Percentiles rank a stretch among this genome's conserved stretches.
Evolutionary conservation across 2,329 filamentous ascomycete genomes (phyloP).

Genomic region (Aspergillus uvarum): DNA sequence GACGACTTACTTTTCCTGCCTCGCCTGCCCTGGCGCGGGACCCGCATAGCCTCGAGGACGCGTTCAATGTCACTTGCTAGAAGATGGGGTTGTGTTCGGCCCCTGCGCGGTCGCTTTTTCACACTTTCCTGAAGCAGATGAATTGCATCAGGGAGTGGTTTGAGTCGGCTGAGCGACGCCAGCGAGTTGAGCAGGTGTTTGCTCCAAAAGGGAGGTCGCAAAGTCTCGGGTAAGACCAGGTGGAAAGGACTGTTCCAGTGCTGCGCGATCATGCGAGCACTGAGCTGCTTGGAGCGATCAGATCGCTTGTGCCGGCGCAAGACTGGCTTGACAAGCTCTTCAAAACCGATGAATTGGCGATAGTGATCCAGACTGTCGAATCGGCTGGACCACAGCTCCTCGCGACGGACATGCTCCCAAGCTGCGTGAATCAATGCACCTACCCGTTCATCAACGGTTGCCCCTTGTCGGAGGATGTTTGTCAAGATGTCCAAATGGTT

Average conservation of each 20-base stretch:
- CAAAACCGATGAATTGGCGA: neutral
- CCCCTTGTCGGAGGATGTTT: neutral
- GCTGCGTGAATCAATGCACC: conserved; percentile 3
- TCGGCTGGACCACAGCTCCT: conserved; percentile 2
- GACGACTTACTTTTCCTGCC: neutral
- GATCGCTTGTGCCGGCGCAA: neutral
- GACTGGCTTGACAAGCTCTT: neutral
- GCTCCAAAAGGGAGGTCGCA: neutral
- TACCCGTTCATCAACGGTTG: conserved; percentile 1
- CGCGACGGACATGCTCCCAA: conserved; percentile 1
- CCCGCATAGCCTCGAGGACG: neutral
- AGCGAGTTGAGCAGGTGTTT: conserved; percentile 4
- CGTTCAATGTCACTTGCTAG: conserved; percentile 9
- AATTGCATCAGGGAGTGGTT: neutral
- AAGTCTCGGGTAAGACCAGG: neutral
- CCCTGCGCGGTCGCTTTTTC: neutral
- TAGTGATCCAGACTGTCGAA: conserved; percentile 3
- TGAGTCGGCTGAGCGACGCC: conserved; percentile 1
- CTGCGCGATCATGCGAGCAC: neutral
- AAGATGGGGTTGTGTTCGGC: neutral
- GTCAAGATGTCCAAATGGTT: neutral
- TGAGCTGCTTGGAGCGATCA: conserved; percentile 2
- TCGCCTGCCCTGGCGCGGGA: neutral
- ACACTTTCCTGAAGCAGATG: conserved; percentile 2
- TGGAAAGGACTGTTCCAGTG: neutral